A percentile compares a stretch with the other conserved stretches of the same genome.
Evolutionary conservation across 1,284 basidiomycete genomes (phyloP).

Genomic region (Melampsora occidentalis): DNA sequence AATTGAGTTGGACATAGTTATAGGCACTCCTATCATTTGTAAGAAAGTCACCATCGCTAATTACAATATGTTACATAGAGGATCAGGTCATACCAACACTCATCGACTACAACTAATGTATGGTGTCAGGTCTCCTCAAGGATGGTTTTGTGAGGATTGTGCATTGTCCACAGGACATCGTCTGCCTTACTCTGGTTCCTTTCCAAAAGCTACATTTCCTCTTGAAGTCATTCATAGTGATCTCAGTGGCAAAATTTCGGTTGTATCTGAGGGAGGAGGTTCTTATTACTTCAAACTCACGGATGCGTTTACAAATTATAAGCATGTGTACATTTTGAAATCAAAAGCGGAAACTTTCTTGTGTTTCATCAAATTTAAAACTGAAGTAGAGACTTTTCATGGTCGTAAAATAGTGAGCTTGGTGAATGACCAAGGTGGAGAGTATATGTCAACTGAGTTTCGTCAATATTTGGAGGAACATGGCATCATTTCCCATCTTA

Average conservation of each 20-base stretch:
- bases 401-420: neutral
- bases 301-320: too few species aligned
- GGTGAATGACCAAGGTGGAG: neutral
- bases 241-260: neutral
- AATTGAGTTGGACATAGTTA: too few species aligned
- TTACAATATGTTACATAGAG: too few species aligned
- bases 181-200: neutral
- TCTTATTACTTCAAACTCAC: conserved; percentile 2
- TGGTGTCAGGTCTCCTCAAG: too few species aligned
- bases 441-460: conserved; percentile 6
- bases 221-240: conserved; percentile 12
- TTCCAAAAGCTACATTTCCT: neutral
- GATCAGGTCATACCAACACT: too few species aligned
- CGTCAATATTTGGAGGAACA: neutral
- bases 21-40: too few species aligned
- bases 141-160: neutral
- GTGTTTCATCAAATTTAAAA: neutral
- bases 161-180: neutral
- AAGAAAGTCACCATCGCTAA: too few species aligned
- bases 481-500: neutral
- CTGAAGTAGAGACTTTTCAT: neutral
- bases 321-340: too few species aligned
- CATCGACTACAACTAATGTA: too few species aligned
- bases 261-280: neutral
- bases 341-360: neutral